Conservation (phyloP, 1,284 basidiomycete genomes). For the Irpex sp. region DNA sequence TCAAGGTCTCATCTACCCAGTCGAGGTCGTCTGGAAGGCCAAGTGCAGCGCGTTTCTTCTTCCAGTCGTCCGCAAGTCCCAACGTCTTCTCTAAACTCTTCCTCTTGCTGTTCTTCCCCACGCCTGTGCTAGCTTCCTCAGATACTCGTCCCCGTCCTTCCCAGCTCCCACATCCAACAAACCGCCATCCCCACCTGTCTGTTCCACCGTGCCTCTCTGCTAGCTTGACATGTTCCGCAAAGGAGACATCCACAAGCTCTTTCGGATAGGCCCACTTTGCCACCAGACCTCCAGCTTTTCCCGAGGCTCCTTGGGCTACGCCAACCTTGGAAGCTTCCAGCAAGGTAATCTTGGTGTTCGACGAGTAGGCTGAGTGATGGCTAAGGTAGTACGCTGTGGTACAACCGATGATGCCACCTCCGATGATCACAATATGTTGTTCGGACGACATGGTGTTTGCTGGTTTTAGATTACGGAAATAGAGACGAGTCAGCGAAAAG, state of each 20-base stretch:
- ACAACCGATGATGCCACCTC: conserved; percentile 80
- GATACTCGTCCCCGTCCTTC: conserved; percentile 47
- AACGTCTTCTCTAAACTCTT: conserved; percentile 55
- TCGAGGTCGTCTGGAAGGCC: conserved; percentile 57
- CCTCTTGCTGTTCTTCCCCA: conserved; percentile 29
- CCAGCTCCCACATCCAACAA: conserved; percentile 66
- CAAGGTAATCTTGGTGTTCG: conserved; percentile 51
- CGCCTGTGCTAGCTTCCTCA: conserved; percentile 21
- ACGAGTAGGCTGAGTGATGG: conserved; percentile 48
- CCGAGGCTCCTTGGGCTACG: conserved; percentile 76
- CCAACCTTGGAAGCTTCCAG: conserved; percentile 74
- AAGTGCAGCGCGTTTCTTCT: conserved; percentile 26
- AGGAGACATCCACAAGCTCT: conserved; percentile 78
- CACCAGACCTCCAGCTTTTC: conserved; percentile 91
- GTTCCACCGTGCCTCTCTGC: conserved; percentile 72
- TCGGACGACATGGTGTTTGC: background rate
- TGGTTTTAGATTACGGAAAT: background rate
- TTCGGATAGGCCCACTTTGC: conserved; percentile 79
- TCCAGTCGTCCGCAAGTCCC: conserved; percentile 36
- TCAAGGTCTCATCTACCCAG: conserved; percentile 61
- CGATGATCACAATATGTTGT: conserved; percentile 38
- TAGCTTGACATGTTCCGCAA: conserved; percentile 74
- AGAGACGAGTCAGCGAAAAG: background rate
- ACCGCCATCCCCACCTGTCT: conserved; percentile 82
- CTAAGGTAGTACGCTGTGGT: conserved; percentile 84